Percentiles rank a stretch among this genome's conserved stretches.
Conservation (phyloP, 1,284 basidiomycete species). For the Moniliophthora roreri region DNA sequence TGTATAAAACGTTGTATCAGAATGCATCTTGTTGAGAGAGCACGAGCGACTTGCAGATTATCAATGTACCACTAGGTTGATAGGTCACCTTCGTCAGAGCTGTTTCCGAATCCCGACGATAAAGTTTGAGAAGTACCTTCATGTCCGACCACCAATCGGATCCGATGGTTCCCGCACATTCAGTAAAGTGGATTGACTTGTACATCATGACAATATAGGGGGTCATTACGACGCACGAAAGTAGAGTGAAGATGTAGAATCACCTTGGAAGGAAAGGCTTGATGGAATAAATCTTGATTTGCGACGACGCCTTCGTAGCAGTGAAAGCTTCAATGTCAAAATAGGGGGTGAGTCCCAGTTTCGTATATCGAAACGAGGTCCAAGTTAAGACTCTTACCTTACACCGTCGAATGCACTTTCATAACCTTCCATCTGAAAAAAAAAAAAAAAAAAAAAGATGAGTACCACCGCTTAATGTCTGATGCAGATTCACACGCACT, state of each 20-base stretch:
- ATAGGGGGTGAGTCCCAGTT: too few relatives aligned
- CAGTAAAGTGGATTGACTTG: conserved; percentile 22
- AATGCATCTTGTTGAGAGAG: neutral
- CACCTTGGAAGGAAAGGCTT: conserved; percentile 29
- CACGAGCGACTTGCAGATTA: conserved; percentile 41
- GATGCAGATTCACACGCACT: neutral
- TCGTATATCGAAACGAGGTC: too few relatives aligned
- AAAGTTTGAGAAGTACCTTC: conserved; percentile 33
- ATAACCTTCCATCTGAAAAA: conserved; percentile 24
- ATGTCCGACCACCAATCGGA: conserved; percentile 60
- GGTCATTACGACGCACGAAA: neutral
- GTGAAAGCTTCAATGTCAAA: conserved; percentile 25
- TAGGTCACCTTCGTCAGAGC: neutral
- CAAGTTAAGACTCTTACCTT: conserved; percentile 15
- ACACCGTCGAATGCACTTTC: conserved; percentile 30
- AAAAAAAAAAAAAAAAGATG: too few relatives aligned
- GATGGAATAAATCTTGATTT: conserved; percentile 26
- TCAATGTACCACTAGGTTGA: conserved; percentile 50
- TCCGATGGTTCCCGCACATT: conserved; percentile 27
- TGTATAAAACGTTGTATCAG: neutral
- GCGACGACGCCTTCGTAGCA: conserved; percentile 31
- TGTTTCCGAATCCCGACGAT: neutral
- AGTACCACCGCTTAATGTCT: too few relatives aligned
- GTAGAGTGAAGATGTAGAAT: conserved; percentile 3
- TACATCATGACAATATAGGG: neutral